These are phyloP conservation scores for Periconia sp. DNA, from an alignment of 2,329 filamentous ascomycete genomes.

Conservation along the genomic window DNA sequence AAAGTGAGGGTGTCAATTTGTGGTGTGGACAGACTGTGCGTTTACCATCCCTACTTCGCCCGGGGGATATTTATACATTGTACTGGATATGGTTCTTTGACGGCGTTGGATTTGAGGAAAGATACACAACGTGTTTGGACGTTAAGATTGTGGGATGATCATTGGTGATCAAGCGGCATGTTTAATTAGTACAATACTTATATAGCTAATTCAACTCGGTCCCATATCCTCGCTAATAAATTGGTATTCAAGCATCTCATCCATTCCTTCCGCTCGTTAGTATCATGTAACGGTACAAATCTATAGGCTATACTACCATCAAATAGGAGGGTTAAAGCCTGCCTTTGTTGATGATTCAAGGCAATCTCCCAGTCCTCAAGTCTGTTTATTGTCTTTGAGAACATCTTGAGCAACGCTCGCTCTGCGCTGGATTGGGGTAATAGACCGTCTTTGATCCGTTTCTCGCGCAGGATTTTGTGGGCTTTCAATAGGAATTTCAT, in stretches of 20 bases:
- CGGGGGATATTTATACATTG: constrained; percentile 4
- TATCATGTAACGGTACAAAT: not conserved
- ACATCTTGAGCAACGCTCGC: too few species aligned
- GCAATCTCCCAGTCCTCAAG: too few species aligned
- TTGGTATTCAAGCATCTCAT: constrained; percentile 1
- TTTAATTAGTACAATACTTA: too few species aligned
- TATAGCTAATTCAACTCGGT: not conserved
- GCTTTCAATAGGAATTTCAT: too few species aligned
- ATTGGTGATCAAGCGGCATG: too few species aligned
- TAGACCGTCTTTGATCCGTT: too few species aligned
- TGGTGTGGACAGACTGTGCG: constrained; percentile 3
- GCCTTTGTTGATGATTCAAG: too few species aligned
- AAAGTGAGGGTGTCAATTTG: constrained; percentile 3
- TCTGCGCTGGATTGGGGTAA: too few species aligned
- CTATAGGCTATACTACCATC: not conserved
- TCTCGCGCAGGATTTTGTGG: too few species aligned
- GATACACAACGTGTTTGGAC: constrained; percentile 9
- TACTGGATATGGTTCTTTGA: constrained; percentile 11
- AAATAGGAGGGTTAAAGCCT: not conserved
- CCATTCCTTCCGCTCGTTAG: not conserved
- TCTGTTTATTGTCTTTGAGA: too few species aligned
- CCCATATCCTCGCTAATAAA: not conserved
- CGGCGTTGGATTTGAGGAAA: not conserved
- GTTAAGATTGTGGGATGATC: not conserved
- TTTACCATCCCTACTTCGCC: not conserved